Percentiles rank a stretch among this genome's conserved stretches.
Conservation (phyloP, 805 yeast genomes). For the Cyberlindnera xylosilytica region DNA sequence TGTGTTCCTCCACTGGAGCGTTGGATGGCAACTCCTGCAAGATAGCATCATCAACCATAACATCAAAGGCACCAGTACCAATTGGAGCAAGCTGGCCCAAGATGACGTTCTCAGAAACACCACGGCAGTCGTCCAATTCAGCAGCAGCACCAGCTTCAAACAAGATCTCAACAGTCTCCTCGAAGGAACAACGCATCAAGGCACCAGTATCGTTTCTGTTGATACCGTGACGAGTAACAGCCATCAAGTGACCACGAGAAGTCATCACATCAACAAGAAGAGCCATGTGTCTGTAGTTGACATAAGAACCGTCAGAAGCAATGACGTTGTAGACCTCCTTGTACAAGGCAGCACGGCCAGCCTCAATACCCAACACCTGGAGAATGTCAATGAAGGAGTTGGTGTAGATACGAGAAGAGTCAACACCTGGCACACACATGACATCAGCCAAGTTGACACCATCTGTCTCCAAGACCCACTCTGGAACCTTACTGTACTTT, state of each 20-base stretch:
- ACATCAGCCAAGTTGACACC: constrained; percentile 96
- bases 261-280: constrained; percentile 98
- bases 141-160: constrained; percentile 98
- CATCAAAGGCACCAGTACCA: constrained; percentile 98
- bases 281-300: constrained; percentile 98
- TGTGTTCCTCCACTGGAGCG: constrained; percentile 35
- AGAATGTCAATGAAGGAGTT: constrained; percentile 95
- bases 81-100: constrained; percentile 98
- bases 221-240: constrained; percentile 99
- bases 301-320: constrained; percentile 99
- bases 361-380: constrained; percentile 96
- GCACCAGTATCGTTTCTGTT: constrained; percentile 99
- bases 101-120: constrained; percentile 97
- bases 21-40: constrained; percentile 45
- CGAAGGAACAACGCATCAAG: constrained; percentile 98
- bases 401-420: constrained; percentile 84
- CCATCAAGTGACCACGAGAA: constrained; percentile 96
- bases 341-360: constrained; percentile 91
- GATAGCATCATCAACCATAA: constrained; percentile 88
- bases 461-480: constrained; percentile 98
- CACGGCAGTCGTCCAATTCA: constrained; percentile 96
- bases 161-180: constrained; percentile 96
- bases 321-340: constrained; percentile 94
- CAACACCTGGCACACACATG: constrained; percentile 93
- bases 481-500: constrained; percentile 83